Percentiles rank a stretch among this genome's conserved stretches.
Evolutionary conservation across 2,329 filamentous ascomycete genomes (phyloP).

Genomic region (Fusarium xyrophilum): DNA sequence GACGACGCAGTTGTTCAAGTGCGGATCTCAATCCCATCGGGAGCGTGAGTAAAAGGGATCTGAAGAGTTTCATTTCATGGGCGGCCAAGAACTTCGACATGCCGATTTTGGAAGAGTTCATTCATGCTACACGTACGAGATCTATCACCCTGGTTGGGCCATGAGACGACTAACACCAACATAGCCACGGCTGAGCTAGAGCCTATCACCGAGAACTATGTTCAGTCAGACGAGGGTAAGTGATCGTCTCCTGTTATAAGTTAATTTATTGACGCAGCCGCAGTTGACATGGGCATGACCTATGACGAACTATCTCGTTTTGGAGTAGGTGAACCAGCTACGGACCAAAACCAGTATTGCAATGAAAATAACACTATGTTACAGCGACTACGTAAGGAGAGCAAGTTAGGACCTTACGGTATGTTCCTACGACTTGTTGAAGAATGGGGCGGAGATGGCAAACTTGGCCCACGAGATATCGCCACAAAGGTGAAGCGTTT

Average conservation of each 20-base stretch:
- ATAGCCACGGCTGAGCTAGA: constrained; percentile 54
- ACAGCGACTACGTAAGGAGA: constrained; percentile 48
- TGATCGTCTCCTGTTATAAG: background rate
- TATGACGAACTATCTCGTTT: constrained; percentile 52
- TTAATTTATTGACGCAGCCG: background rate
- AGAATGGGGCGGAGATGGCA: constrained; percentile 47
- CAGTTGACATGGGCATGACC: constrained; percentile 54
- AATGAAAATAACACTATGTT: background rate
- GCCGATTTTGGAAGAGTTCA: constrained; percentile 68
- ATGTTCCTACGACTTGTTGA: constrained; percentile 50
- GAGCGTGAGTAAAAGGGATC: constrained; percentile 58
- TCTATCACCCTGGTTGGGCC: background rate
- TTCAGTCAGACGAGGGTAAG: background rate
- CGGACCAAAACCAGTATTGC: background rate
- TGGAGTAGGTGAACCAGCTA: constrained; percentile 32
- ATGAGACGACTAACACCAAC: background rate
- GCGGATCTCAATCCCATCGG: background rate
- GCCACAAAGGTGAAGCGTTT: constrained; percentile 44
- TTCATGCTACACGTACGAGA: constrained; percentile 60
- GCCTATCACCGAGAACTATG: constrained; percentile 48
- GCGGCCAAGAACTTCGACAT: constrained; percentile 62
- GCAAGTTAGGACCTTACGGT: constrained; percentile 52
- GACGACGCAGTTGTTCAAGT: background rate
- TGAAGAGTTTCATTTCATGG: constrained; percentile 70
- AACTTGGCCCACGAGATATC: constrained; percentile 48